Base-by-base conservation (phyloP, 1,139 yeast genomes). In the Scheffersomyces cryptocercus region DNA sequence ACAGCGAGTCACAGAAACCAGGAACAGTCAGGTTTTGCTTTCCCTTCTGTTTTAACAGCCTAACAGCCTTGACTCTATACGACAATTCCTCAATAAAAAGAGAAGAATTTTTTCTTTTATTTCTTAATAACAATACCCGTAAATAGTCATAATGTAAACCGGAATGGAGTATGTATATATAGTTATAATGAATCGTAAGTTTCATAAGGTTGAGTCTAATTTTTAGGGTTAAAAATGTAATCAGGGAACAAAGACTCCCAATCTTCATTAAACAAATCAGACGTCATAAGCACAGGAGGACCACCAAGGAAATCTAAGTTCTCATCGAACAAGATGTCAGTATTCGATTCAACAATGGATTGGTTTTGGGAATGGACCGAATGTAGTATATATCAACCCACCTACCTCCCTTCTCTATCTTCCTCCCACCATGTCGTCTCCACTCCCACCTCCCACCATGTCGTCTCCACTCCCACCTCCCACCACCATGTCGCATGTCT, bases 211-310 rank as follows among this genome's bases (percentile, higher is more conserved):
- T 5, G 7, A 13, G 26, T 20, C 38, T 43, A 38, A 32, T 50
- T 47, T 20, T 52, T 46, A 3, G 48, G 44, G 32, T 51, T 51
- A 37, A 54, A 56, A 46, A 53, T 52, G 46, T 70, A 70, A 46
- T 73, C 77, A 0, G 79, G 78, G 47, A 76, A 75, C 43, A 76
- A 62, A 0, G 75, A 63, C 42, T 73, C 81, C 81, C 81, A 76
- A 51, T 75, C 79, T 49, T 73, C 78, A 46, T 71, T 70, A 50
- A 73, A 71, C 52, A 75, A 65, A 48, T 75, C 80, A 1, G 79
- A 73, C 0, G 81, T 75, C 80, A 76, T 75, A 44, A 75, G 68
- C 14, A 76, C 75, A 3, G 81, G 81, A 1, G 81, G 81, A 3
- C 81, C 81, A 11, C 81, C 81, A 49, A 75, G 68, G 52, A 73